Conservation (phyloP, 768 basidiomycete genomes). For the Tylopilus rubrobrunneus region DNA sequence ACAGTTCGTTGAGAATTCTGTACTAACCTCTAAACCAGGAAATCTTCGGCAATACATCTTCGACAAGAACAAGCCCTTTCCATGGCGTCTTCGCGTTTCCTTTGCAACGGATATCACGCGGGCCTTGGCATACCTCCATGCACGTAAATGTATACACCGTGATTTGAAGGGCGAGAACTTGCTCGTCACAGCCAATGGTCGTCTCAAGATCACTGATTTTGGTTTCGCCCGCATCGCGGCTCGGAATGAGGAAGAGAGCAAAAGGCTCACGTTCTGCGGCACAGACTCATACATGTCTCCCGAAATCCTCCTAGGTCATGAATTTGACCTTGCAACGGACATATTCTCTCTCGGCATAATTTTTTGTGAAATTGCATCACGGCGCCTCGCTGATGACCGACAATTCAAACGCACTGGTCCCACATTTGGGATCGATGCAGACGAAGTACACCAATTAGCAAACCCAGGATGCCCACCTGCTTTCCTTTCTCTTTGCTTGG, state of each 20-base stretch:
- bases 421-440: constrained; percentile 68
- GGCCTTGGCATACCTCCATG: constrained; percentile 96
- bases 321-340: constrained; percentile 93
- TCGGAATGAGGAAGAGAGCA: constrained; percentile 84
- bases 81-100: constrained; percentile 90
- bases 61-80: constrained; percentile 77
- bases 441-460: constrained; percentile 66
- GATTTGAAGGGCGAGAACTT: constrained; percentile 98
- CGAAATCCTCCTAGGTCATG: constrained; percentile 86
- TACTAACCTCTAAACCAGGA: constrained; percentile 17
- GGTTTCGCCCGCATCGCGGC: constrained; percentile 95
- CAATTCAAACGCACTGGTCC: constrained; percentile 78
- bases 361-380: constrained; percentile 85
- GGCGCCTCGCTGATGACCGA: constrained; percentile 80
- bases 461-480: constrained; percentile 74
- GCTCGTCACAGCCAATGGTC: constrained; percentile 89
- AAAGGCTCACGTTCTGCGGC: constrained; percentile 82
- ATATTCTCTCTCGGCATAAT: constrained; percentile 92
- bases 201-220: constrained; percentile 98
- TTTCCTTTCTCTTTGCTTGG: constrained; percentile 73
- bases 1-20: not conserved
- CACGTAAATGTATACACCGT: constrained; percentile 82
- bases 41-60: constrained; percentile 91
- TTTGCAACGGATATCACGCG: constrained; percentile 95
- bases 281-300: constrained; percentile 97